phyloP scores from a whole-genome alignment of 2,329 filamentous ascomycete species.

The Fusarium penzigii region DNA sequence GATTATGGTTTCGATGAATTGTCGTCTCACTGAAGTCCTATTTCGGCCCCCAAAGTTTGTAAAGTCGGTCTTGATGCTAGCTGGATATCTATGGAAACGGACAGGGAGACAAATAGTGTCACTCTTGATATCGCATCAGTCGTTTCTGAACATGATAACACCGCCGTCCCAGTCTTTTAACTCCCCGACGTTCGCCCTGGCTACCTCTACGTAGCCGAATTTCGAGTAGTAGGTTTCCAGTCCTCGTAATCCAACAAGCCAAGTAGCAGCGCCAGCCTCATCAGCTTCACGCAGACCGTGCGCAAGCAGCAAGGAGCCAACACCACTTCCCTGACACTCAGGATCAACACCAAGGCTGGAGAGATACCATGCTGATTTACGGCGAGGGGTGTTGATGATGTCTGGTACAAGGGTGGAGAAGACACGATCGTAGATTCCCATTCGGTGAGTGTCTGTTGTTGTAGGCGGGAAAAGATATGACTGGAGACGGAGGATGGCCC shows the following conservation, averaged over 20 bases:
- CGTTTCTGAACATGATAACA: conserved; percentile 39
- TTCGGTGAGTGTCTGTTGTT: conserved; percentile 18
- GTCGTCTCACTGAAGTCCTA: too few species aligned
- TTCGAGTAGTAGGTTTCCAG: conserved; percentile 35
- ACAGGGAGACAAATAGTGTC: not conserved
- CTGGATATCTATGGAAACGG: too few species aligned
- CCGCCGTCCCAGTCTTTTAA: conserved; percentile 39
- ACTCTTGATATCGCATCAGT: conserved; percentile 4
- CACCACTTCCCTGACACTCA: conserved; percentile 31
- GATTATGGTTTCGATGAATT: not conserved
- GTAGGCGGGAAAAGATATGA: conserved; percentile 27
- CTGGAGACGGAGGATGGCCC: conserved; percentile 25
- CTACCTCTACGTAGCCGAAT: conserved; percentile 37
- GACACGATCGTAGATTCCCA: conserved; percentile 28
- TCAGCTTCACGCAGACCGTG: conserved; percentile 34
- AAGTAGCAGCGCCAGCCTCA: conserved; percentile 31
- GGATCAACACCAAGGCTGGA: conserved; percentile 36
- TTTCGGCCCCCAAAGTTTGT: too few species aligned
- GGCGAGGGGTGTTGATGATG: conserved; percentile 30
- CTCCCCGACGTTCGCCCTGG: conserved; percentile 37
- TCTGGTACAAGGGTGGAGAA: conserved; percentile 27
- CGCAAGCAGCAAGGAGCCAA: conserved; percentile 33
- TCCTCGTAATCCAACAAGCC: conserved; percentile 34
- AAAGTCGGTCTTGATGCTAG: too few species aligned
- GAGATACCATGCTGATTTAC: conserved; percentile 37